Evolutionary conservation across 1,139 yeast species (phyloP).

Genomic region (Meyerozyma smithsonii): DNA sequence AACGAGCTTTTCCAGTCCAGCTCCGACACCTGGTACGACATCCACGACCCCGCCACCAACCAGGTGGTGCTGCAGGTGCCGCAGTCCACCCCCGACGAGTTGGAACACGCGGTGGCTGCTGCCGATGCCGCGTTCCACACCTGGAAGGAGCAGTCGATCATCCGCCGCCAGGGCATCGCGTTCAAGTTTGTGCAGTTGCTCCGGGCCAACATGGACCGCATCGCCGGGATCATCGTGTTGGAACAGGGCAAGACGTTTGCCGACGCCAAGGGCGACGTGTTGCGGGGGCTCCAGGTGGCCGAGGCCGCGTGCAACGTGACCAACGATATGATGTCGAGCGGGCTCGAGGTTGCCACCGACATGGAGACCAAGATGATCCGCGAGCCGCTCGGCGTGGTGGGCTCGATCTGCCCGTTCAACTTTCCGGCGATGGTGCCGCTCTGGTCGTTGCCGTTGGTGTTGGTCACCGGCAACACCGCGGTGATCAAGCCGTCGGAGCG

Average conservation of each 20-base stretch:
- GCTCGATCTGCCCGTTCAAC: conserved; percentile 71
- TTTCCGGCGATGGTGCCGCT: conserved; percentile 87
- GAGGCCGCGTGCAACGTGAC: conserved; percentile 63
- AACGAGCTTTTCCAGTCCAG: conserved; percentile 55
- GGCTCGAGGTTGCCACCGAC: conserved; percentile 65
- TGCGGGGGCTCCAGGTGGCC: conserved; percentile 78
- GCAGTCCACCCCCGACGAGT: conserved; percentile 63
- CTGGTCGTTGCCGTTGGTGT: conserved; percentile 73
- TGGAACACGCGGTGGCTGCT: conserved; percentile 61
- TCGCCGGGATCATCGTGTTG: conserved; percentile 67
- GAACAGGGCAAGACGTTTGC: conserved; percentile 81
- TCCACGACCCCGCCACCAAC: conserved; percentile 77
- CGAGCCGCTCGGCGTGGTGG: conserved; percentile 60
- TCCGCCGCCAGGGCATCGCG: conserved; percentile 71
- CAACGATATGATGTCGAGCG: conserved; percentile 60
- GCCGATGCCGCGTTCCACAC: conserved; percentile 58
- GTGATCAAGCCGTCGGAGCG: conserved; percentile 77
- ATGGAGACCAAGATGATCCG: conserved; percentile 81
- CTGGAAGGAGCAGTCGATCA: conserved; percentile 57
- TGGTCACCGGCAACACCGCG: conserved; percentile 76
- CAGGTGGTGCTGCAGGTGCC: conserved; percentile 65
- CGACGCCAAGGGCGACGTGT: conserved; percentile 76
- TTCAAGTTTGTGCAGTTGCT: conserved; percentile 68
- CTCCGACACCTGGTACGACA: conserved; percentile 61
- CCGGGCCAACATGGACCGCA: conserved; percentile 63